Percentiles rank a stretch among this genome's conserved stretches.
Conservation (phyloP, 352 stramenopile species). For the Albugo candida region DNA sequence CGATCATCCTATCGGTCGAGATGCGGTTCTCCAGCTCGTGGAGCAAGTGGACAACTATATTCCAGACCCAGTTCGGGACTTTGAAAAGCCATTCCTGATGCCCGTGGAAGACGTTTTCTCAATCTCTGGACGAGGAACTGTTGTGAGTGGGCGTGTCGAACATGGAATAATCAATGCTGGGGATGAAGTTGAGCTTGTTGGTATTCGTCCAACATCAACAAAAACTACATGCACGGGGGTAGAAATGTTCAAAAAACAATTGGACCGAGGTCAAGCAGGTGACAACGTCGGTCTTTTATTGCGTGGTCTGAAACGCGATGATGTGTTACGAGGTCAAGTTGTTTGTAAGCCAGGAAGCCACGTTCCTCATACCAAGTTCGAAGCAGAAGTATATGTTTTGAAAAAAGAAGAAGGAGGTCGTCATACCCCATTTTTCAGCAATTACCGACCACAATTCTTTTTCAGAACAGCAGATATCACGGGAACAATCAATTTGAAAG, state of each 20-base stretch:
- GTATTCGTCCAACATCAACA: slow-evolving; percentile 13
- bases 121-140: slow-evolving; percentile 93
- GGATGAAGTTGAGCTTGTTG: slow-evolving; percentile 30
- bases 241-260: slow-evolving; percentile 95
- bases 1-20: slow-evolving; percentile 65
- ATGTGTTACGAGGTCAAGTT: slow-evolving; percentile 82
- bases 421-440: slow-evolving; percentile 94
- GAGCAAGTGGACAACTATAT: slow-evolving; percentile 73
- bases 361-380: slow-evolving; percentile 81
- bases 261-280: slow-evolving; percentile 85
- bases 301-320: slow-evolving; percentile 87
- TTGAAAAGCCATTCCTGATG: slow-evolving; percentile 96
- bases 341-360: slow-evolving; percentile 79
- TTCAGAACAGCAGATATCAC: slow-evolving; percentile 93
- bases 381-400: slow-evolving; percentile 91
- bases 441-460: slow-evolving; percentile 96
- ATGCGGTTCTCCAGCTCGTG: slow-evolving; percentile 89
- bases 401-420: slow-evolving; percentile 92
- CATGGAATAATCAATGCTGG: slow-evolving; percentile 59
- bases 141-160: slow-evolving; percentile 91
- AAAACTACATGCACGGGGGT: slow-evolving; percentile 72
- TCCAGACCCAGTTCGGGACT: slow-evolving; percentile 65
- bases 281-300: slow-evolving; percentile 92
- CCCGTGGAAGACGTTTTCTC: slow-evolving; percentile 94
- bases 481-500: slow-evolving; percentile 72